These are phyloP conservation scores for Albizia julibrissin DNA, from an alignment of 306 rosid species.

Conservation along the genomic window DNA sequence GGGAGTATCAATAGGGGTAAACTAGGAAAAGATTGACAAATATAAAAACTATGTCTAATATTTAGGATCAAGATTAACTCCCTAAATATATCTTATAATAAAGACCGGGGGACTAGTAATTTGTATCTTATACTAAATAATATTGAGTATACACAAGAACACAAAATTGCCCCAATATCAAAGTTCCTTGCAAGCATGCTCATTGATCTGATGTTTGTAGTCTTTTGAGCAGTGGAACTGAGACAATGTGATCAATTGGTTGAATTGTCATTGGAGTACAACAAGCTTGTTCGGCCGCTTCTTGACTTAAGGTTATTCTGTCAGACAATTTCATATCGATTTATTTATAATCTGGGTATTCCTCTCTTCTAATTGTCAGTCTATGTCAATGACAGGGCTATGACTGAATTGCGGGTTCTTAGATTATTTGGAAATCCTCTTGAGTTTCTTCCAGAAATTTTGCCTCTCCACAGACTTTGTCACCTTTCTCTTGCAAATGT, in stretches of 20 bases:
- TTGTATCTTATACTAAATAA: neutral
- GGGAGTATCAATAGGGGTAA: no score
- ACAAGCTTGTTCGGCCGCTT: slow-evolving; percentile 85
- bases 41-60: no score
- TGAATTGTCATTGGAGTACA: slow-evolving; percentile 89
- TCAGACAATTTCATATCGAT: slow-evolving; percentile 30
- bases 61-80: no score
- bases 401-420: slow-evolving; percentile 89
- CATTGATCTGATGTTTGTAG: slow-evolving; percentile 33
- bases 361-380: slow-evolving; percentile 45
- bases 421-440: slow-evolving; percentile 94
- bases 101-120: neutral
- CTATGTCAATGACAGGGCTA: slow-evolving; percentile 73
- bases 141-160: slow-evolving; percentile 2
- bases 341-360: slow-evolving; percentile 41
- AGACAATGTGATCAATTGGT: slow-evolving; percentile 84
- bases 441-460: slow-evolving; percentile 95
- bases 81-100: no score
- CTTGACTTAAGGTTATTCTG: slow-evolving; percentile 91
- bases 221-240: slow-evolving; percentile 74
- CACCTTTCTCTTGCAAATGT: slow-evolving; percentile 95
- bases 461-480: slow-evolving; percentile 86
- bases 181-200: slow-evolving; percentile 23
- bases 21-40: no score
- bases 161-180: slow-evolving; percentile 5